These are phyloP conservation scores for Coemansia sp. DNA, from an alignment of 192 early-diverging fungal genomes.

Conservation along the genomic window DNA sequence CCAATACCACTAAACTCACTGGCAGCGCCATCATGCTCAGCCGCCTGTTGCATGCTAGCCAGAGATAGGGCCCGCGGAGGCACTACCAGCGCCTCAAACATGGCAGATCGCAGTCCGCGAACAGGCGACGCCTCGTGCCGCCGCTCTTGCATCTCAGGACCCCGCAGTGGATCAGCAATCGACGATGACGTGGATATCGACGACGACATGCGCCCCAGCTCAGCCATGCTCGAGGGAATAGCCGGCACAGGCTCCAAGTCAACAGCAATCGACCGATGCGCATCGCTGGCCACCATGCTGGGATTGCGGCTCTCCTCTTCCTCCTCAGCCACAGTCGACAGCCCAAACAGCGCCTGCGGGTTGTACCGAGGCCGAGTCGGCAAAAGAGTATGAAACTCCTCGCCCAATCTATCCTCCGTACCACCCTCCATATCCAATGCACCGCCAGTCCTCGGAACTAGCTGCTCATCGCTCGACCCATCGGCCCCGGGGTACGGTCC, in stretches of 20 bases:
- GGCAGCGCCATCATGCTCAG: background rate
- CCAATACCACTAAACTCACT: background rate
- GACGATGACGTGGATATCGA: slow-evolving; percentile 11
- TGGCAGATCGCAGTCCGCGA: background rate
- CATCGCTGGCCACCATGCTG: slow-evolving; percentile 30
- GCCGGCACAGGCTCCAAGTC: background rate
- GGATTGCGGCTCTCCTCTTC: slow-evolving; percentile 39
- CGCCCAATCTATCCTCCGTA: slow-evolving; percentile 9
- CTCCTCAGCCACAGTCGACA: slow-evolving; percentile 46
- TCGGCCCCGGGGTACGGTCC: background rate
- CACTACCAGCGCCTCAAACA: background rate
- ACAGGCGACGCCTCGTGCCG: background rate
- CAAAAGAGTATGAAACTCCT: slow-evolving; percentile 35
- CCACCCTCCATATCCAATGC: background rate
- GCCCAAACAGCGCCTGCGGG: slow-evolving; percentile 33
- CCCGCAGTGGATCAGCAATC: background rate
- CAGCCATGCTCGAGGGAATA: background rate
- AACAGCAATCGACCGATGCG: background rate
- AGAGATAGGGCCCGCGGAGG: background rate
- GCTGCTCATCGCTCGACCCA: background rate
- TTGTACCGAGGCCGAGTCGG: slow-evolving; percentile 35
- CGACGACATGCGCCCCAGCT: background rate
- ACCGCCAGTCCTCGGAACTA: background rate
- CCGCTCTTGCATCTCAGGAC: slow-evolving; percentile 29
- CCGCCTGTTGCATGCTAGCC: background rate